phyloP scores from a whole-genome alignment of 257 asterid species.

The Jaltomata sinuosa region DNA sequence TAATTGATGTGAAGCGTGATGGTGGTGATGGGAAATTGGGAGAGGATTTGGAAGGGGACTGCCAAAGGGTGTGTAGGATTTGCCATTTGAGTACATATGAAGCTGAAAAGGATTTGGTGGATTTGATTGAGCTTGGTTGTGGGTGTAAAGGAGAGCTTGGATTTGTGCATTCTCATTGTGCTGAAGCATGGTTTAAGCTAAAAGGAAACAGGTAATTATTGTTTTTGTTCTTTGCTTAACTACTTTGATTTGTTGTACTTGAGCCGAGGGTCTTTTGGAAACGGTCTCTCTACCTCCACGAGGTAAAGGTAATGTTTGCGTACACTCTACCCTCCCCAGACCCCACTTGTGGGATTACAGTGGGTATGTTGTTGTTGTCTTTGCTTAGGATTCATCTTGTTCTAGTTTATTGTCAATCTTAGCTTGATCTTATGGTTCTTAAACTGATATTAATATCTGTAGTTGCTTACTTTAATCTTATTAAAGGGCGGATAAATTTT shows the following conservation, averaged over 20 bases:
- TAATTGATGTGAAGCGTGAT: conserved; percentile 25
- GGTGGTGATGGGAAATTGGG: neutral
- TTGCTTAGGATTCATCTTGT: neutral
- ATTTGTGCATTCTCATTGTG: conserved; percentile 59
- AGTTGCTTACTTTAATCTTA: neutral
- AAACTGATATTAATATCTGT: neutral
- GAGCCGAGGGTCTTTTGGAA: too few species aligned
- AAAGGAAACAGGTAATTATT: conserved; percentile 55
- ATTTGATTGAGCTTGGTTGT: conserved; percentile 78
- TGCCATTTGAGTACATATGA: conserved; percentile 71
- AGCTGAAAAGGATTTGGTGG: conserved; percentile 16
- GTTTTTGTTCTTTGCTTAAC: neutral
- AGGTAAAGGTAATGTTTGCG: too few species aligned
- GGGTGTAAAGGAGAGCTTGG: conserved; percentile 90
- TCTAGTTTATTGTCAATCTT: neutral
- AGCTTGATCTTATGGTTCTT: neutral
- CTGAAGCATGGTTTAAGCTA: conserved; percentile 71
- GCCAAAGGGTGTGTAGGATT: conserved; percentile 48
- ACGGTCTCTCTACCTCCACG: too few species aligned
- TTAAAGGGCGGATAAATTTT: neutral
- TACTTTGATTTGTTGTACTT: too few species aligned
- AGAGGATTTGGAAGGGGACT: conserved; percentile 16
- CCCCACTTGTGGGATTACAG: too few species aligned
- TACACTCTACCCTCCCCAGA: too few species aligned
- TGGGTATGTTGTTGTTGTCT: neutral